These are phyloP conservation scores for Chimonanthus praecox DNA, from an alignment of 164 flowering plant species.

Conservation along the genomic window DNA sequence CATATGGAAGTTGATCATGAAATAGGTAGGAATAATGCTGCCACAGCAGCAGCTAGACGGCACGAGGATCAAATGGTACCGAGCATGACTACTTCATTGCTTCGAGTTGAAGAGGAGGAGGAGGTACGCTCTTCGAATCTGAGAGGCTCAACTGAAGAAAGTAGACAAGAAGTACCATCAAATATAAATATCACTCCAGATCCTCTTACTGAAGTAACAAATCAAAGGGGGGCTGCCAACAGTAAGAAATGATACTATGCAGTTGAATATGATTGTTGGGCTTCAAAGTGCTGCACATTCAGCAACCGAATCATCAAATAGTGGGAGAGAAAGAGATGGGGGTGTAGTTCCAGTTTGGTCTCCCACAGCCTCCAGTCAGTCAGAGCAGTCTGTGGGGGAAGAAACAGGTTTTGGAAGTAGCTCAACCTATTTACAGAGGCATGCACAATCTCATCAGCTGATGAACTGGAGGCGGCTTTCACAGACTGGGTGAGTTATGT, in stretches of 20 bases:
- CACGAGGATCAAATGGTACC: conserved; percentile 94
- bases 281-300: conserved; percentile 44
- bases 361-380: conserved; percentile 57
- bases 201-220: conserved; percentile 25
- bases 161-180: conserved; percentile 77
- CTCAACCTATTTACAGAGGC: conserved; percentile 76
- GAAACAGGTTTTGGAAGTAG: conserved; percentile 55
- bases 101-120: conserved; percentile 23
- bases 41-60: conserved; percentile 24
- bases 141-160: conserved; percentile 26
- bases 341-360: conserved; percentile 96
- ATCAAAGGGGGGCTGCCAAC: conserved; percentile 25
- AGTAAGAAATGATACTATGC: conserved; percentile 27
- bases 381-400: conserved; percentile 64
- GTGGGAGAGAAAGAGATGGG: conserved; percentile 76
- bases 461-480: conserved; percentile 74
- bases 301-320: conserved; percentile 67
- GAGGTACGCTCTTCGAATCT: conserved; percentile 31
- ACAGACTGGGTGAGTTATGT: conserved; percentile 71
- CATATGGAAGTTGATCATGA: conserved; percentile 69
- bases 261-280: conserved; percentile 23
- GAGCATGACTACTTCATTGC: conserved; percentile 55
- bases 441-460: conserved; percentile 71
- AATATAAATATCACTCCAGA: conserved; percentile 32
- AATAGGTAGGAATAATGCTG: conserved; percentile 35